Conservation (phyloP, 331 rosid genomes). For the Acacia concinna region DNA sequence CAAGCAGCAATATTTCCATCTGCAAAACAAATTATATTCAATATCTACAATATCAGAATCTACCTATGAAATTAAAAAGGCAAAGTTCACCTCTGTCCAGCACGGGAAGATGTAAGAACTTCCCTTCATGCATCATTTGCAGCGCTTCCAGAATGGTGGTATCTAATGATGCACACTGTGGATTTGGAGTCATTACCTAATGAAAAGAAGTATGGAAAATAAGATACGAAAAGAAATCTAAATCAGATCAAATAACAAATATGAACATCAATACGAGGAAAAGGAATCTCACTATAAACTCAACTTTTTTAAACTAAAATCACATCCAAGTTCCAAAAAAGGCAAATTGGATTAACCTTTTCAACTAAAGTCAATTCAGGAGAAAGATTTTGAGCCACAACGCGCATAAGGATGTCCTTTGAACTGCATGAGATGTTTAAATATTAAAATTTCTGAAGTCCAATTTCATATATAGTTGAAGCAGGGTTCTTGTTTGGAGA, state of each 20-base stretch:
- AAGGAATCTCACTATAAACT: conserved; percentile 27
- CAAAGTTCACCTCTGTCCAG: conserved; percentile 74
- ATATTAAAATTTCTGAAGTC: conserved; percentile 1
- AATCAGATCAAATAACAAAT: conserved; percentile 14
- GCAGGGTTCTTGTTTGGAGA: conserved; percentile 13
- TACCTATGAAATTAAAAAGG: conserved; percentile 22
- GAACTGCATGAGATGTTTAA: conserved; percentile 58
- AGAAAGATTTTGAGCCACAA: conserved; percentile 80
- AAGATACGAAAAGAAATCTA: conserved; percentile 21
- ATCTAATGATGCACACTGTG: conserved; percentile 75
- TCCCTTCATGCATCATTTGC: conserved; percentile 95
- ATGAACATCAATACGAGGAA: conserved; percentile 22
- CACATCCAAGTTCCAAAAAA: conserved; percentile 8
- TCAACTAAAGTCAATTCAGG: conserved; percentile 82
- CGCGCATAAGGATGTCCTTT: conserved; percentile 92
- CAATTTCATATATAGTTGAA: conserved; percentile 7
- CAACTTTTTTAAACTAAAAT: conserved; percentile 6
- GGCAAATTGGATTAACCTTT: conserved; percentile 58
- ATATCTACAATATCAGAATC: conserved; percentile 4
- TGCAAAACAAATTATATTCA: conserved; percentile 44
- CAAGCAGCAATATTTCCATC: conserved; percentile 79
- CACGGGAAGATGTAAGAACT: conserved; percentile 92
- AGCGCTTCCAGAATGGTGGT: conserved; percentile 87
- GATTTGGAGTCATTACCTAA: conserved; percentile 93
- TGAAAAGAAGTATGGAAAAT: conserved; percentile 22